phyloP scores from a whole-genome alignment of 495 filamentous ascomycete species.

The Platismatia glauca region DNA sequence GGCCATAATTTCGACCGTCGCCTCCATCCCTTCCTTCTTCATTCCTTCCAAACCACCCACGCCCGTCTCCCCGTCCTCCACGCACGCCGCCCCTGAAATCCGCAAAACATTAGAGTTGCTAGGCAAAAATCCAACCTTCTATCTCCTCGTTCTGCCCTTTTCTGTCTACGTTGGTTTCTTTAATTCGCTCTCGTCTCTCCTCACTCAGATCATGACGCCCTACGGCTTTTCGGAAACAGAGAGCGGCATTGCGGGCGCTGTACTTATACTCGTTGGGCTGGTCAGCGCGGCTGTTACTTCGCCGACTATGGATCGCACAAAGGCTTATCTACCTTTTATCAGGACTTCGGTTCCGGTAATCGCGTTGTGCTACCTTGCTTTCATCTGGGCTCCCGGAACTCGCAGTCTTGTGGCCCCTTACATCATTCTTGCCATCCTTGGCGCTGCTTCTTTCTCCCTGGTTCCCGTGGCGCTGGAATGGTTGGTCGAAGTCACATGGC shows the following conservation, averaged over 20 bases:
- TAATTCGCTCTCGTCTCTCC: conserved; percentile 78
- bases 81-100: conserved; percentile 41
- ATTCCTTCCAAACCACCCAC: conserved; percentile 73
- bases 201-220: conserved; percentile 83
- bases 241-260: conserved; percentile 79
- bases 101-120: conserved; percentile 44
- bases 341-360: conserved; percentile 69
- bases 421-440: conserved; percentile 60
- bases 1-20: conserved; percentile 70
- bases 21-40: conserved; percentile 72
- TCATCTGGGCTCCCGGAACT: conserved; percentile 74
- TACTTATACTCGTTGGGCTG: conserved; percentile 81
- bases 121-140: conserved; percentile 53
- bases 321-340: conserved; percentile 67
- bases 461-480: conserved; percentile 82
- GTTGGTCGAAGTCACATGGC: conserved; percentile 76
- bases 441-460: conserved; percentile 70
- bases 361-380: conserved; percentile 59
- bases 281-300: conserved; percentile 63
- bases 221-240: conserved; percentile 72
- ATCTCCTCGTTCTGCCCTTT: conserved; percentile 68
- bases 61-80: conserved; percentile 49
- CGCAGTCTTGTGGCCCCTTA: conserved; percentile 61
- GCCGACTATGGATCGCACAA: conserved; percentile 77
- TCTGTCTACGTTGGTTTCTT: conserved; percentile 83